phyloP scores from a whole-genome alignment of 768 basidiomycete genomes.

The Suillus placidus region DNA sequence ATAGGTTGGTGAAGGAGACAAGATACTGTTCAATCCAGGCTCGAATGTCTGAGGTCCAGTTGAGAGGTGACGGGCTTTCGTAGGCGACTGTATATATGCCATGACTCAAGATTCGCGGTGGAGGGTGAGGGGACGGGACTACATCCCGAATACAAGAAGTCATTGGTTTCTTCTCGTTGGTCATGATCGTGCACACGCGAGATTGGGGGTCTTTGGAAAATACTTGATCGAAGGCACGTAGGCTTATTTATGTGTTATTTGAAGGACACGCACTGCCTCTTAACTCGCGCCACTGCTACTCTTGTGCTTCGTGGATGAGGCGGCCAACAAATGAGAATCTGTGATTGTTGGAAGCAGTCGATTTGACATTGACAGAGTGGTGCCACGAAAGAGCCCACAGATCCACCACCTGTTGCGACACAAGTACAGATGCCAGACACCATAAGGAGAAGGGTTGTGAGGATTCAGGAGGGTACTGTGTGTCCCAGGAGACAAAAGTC shows the following conservation, averaged over 20 bases:
- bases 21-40: background rate
- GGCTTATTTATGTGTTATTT: conserved; percentile 22
- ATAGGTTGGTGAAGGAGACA: conserved; percentile 1
- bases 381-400: conserved; percentile 16
- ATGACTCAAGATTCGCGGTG: conserved; percentile 13
- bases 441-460: conserved; percentile 12
- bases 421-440: conserved; percentile 3
- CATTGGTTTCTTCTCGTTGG: background rate
- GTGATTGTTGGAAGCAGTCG: conserved; percentile 17
- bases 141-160: background rate
- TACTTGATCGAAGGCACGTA: background rate
- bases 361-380: background rate
- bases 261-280: background rate
- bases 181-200: background rate
- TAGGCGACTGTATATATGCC: conserved; percentile 29
- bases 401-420: conserved; percentile 8
- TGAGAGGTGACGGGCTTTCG: conserved; percentile 15
- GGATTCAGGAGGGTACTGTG: background rate
- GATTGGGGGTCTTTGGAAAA: background rate
- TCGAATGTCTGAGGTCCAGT: conserved; percentile 1
- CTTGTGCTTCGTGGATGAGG: conserved; percentile 1
- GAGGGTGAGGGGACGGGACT: background rate
- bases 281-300: conserved; percentile 13
- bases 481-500: conserved; percentile 1
- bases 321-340: background rate